phyloP scores from a whole-genome alignment of 345 rosid genomes.

The Bruguiera parviflora region DNA sequence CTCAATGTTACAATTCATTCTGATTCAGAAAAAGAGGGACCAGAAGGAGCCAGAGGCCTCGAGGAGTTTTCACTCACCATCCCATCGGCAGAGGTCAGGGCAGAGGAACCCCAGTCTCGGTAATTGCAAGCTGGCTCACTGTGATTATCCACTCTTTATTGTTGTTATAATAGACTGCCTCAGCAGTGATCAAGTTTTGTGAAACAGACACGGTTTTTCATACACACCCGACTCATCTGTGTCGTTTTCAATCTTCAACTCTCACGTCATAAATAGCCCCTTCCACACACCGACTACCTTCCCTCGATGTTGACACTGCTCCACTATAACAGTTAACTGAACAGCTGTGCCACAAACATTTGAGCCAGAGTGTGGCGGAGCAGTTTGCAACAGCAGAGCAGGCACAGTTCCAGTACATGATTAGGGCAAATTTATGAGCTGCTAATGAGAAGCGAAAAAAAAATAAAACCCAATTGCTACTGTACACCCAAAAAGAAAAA shows the following conservation, averaged over 20 bases:
- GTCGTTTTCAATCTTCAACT: conserved; percentile 13
- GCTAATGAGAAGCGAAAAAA: not conserved
- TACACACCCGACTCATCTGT: not conserved
- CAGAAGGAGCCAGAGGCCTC: not conserved
- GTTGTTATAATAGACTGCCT: too few species aligned
- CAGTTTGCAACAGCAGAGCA: conserved; percentile 12
- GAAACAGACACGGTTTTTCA: conserved; percentile 5
- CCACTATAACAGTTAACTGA: conserved; percentile 1
- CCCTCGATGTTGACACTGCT: not conserved
- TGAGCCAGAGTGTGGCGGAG: not conserved
- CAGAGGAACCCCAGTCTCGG: conserved; percentile 14
- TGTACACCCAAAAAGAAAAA: conserved; percentile 52
- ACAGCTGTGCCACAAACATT: conserved; percentile 16
- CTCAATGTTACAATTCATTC: not conserved
- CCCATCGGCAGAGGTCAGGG: not conserved
- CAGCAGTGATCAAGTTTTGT: not conserved
- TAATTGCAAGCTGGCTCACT: conserved; percentile 14
- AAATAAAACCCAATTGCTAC: conserved; percentile 31
- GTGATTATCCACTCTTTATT: not conserved
- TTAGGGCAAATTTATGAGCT: not conserved
- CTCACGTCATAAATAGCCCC: not conserved
- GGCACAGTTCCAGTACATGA: conserved; percentile 11
- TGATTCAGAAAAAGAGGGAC: not conserved
- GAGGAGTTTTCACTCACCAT: conserved; percentile 9
- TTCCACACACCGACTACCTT: not conserved